These are phyloP conservation scores for Aspergillus glaucus DNA, from an alignment of 2,329 filamentous ascomycete species.

Conservation along the genomic window DNA sequence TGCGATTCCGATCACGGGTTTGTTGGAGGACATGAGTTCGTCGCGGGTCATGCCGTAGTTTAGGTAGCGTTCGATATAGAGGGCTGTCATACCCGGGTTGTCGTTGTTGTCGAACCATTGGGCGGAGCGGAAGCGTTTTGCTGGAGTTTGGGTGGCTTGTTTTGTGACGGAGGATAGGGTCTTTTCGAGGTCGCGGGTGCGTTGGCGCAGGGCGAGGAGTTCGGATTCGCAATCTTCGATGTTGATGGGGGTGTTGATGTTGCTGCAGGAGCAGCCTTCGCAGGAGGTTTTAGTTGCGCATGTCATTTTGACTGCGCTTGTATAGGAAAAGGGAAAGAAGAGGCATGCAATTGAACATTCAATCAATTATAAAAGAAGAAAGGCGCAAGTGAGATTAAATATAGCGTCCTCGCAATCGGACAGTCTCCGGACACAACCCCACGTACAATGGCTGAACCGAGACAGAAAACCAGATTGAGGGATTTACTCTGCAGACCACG, in stretches of 20 bases:
- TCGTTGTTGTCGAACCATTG: slow-evolving; percentile 41
- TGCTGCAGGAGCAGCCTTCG: slow-evolving; percentile 28
- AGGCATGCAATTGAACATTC: too few species aligned
- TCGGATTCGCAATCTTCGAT: slow-evolving; percentile 39
- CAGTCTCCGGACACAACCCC: too few species aligned
- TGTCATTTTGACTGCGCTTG: neutral
- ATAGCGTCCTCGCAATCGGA: neutral
- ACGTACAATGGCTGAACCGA: too few species aligned
- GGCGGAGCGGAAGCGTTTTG: slow-evolving; percentile 34
- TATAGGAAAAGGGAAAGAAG: neutral
- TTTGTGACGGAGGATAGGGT: slow-evolving; percentile 24
- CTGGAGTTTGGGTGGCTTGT: slow-evolving; percentile 4
- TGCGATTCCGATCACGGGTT: slow-evolving; percentile 48
- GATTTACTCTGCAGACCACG: too few species aligned
- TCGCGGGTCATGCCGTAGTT: slow-evolving; percentile 47
- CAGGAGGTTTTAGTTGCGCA: slow-evolving; percentile 18
- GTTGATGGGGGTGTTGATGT: slow-evolving; percentile 17
- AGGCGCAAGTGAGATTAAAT: neutral
- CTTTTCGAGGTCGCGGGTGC: slow-evolving; percentile 33
- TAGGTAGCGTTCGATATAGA: slow-evolving; percentile 48
- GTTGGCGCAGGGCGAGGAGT: slow-evolving; percentile 31
- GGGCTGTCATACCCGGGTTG: slow-evolving; percentile 40
- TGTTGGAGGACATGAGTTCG: slow-evolving; percentile 42
- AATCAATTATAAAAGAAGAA: neutral
- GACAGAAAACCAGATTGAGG: too few species aligned